Conservation (phyloP, 1,284 basidiomycete species). For the Ustilago loliicola region DNA sequence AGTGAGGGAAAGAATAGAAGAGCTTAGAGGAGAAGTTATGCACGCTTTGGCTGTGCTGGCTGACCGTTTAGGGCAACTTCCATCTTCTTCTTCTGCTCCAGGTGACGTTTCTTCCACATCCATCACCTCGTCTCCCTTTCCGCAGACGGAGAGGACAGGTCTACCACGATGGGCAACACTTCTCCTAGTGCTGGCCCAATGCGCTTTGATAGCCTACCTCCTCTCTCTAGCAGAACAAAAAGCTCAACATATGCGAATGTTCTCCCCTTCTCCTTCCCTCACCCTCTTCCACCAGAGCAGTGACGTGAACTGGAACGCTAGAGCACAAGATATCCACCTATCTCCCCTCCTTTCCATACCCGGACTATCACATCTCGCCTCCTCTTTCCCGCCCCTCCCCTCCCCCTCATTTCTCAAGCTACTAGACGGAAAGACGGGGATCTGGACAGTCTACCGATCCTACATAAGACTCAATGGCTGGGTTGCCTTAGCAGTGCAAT, state of each 20-base stretch:
- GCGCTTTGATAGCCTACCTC: conserved; percentile 23
- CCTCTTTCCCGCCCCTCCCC: conserved; percentile 19
- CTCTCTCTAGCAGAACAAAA: conserved; percentile 26
- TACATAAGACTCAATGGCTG: conserved; percentile 27
- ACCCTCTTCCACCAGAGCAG: neutral
- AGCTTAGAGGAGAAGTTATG: conserved; percentile 24
- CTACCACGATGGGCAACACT: neutral
- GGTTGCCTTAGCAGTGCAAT: conserved; percentile 2
- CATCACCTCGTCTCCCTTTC: neutral
- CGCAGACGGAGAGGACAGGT: neutral
- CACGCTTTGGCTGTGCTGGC: conserved; percentile 26
- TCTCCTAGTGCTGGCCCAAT: conserved; percentile 17
- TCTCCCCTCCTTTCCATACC: conserved; percentile 28
- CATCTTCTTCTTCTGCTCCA: neutral
- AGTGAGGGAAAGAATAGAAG: conserved; percentile 10
- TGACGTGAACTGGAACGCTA: conserved; percentile 25
- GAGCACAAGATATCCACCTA: conserved; percentile 15
- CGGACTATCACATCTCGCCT: conserved; percentile 8
- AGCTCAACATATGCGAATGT: conserved; percentile 36
- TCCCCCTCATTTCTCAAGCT: conserved; percentile 8
- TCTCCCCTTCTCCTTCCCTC: neutral
- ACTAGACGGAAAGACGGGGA: neutral
- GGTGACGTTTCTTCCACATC: conserved; percentile 7
- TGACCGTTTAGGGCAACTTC: conserved; percentile 22
- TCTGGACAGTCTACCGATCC: neutral